Conservation (phyloP, 345 rosid species). For the Eucalyptus microcorys region DNA sequence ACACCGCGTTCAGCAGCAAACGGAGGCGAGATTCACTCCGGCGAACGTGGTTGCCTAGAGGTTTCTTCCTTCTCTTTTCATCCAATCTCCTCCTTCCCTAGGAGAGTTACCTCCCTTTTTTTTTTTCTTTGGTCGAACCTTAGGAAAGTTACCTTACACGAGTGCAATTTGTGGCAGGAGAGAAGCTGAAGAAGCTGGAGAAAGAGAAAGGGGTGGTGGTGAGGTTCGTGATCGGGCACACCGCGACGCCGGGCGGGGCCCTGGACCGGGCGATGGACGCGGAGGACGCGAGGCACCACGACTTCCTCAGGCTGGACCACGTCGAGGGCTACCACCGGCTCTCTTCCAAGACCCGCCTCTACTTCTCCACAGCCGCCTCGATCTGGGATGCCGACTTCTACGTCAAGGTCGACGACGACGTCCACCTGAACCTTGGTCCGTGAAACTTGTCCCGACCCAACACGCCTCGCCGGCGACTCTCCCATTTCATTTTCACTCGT, state of each 20-base stretch:
- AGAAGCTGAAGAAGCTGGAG: constrained; percentile 56
- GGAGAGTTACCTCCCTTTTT: too few relatives aligned
- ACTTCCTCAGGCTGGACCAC: constrained; percentile 71
- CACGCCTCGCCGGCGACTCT: not conserved
- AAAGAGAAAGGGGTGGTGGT: constrained; percentile 74
- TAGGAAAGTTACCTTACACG: not conserved
- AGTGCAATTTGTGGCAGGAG: constrained; percentile 22
- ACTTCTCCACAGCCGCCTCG: constrained; percentile 67
- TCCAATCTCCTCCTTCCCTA: not conserved
- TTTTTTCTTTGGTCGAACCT: too few relatives aligned
- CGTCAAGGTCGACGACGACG: constrained; percentile 81
- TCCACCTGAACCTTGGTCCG: constrained; percentile 67
- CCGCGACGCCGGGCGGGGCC: constrained; percentile 64
- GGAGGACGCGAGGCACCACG: constrained; percentile 51
- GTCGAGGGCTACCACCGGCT: constrained; percentile 82
- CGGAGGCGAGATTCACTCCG: constrained; percentile 73
- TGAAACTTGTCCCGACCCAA: not conserved
- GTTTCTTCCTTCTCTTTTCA: not conserved
- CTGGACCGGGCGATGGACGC: constrained; percentile 67
- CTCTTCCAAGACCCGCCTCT: constrained; percentile 70
- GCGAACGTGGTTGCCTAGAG: constrained; percentile 78
- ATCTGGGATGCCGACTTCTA: constrained; percentile 83
- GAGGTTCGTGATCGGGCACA: constrained; percentile 86
- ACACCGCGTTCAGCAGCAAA: constrained; percentile 89
- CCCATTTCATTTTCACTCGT: not conserved